Conservation (phyloP, 768 basidiomycete genomes). For the Sutorius australiensis region DNA sequence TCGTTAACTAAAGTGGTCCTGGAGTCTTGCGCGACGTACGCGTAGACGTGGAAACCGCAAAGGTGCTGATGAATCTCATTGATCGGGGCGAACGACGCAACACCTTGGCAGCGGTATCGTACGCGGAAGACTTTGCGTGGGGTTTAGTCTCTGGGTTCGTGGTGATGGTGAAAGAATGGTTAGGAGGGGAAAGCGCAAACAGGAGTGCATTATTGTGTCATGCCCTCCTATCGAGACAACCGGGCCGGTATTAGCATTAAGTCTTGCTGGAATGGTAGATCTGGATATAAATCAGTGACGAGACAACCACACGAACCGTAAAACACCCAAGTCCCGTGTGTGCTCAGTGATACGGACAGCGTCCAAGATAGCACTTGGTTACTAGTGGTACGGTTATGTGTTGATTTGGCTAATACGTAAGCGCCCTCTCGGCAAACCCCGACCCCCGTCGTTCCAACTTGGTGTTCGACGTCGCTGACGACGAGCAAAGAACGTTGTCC, state of each 20-base stretch:
- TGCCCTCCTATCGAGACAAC: slow-evolving; percentile 8
- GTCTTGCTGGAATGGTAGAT: no score
- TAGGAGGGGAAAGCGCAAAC: neutral
- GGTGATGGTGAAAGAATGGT: neutral
- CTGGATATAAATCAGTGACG: neutral
- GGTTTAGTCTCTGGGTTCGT: slow-evolving; percentile 30
- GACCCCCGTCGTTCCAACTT: slow-evolving; percentile 10
- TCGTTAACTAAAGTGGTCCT: neutral
- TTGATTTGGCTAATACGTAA: neutral
- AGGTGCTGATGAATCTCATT: slow-evolving; percentile 30
- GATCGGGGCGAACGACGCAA: slow-evolving; percentile 36
- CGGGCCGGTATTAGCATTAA: neutral
- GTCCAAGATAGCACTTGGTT: neutral
- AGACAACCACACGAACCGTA: neutral
- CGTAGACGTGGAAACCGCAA: slow-evolving; percentile 35
- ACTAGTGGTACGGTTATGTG: no score
- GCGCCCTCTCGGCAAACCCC: slow-evolving; percentile 28
- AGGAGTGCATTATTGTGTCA: slow-evolving; percentile 1
- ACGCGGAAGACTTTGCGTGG: slow-evolving; percentile 18
- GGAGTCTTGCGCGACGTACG: slow-evolving; percentile 18
- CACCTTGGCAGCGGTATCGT: slow-evolving; percentile 24
- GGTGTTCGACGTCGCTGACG: slow-evolving; percentile 32
- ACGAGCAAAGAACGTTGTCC: slow-evolving; percentile 29
- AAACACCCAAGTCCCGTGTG: neutral
- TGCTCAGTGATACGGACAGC: neutral